A percentile compares a stretch with the other conserved stretches of the same genome.
Conservation (phyloP, 2,329 filamentous ascomycete species). For the Monosporascus sp. region DNA sequence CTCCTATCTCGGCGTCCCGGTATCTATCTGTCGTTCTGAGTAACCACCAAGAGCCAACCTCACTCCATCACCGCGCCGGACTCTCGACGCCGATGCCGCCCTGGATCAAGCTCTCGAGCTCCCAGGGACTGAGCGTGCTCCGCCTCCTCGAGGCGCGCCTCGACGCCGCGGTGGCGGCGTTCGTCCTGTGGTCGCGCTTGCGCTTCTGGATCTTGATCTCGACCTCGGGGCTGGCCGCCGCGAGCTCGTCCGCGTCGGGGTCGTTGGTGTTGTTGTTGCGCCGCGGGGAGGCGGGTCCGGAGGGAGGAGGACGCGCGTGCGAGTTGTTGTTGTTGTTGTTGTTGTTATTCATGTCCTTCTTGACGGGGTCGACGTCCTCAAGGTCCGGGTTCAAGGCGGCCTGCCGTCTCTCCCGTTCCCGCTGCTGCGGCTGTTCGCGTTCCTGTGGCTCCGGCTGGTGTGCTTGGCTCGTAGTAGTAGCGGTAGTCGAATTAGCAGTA, state of each 20-base stretch:
- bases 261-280: not conserved
- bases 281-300: not conserved
- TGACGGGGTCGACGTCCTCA: slow-evolving; percentile 23
- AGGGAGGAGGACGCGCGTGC: not conserved
- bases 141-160: slow-evolving; percentile 53
- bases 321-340: not conserved
- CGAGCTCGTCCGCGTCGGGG: not conserved
- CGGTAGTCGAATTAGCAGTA: slow-evolving; percentile 7
- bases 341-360: slow-evolving; percentile 8
- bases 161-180: slow-evolving; percentile 28
- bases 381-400: slow-evolving; percentile 7
- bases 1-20: too few species aligned
- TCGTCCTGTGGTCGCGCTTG: slow-evolving; percentile 48
- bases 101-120: slow-evolving; percentile 63
- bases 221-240: not conserved
- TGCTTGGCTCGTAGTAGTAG: not conserved
- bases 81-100: slow-evolving; percentile 35
- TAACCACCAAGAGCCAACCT: too few species aligned
- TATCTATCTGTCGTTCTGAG: too few species aligned
- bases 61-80: slow-evolving; percentile 6
- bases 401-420: not conserved
- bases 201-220: slow-evolving; percentile 33
- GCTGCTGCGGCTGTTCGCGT: not conserved
- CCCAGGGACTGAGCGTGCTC: slow-evolving; percentile 71
- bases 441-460: not conserved